Evolutionary conservation across 1,139 yeast species (phyloP).

Genomic region (Scheffersomyces titani): DNA sequence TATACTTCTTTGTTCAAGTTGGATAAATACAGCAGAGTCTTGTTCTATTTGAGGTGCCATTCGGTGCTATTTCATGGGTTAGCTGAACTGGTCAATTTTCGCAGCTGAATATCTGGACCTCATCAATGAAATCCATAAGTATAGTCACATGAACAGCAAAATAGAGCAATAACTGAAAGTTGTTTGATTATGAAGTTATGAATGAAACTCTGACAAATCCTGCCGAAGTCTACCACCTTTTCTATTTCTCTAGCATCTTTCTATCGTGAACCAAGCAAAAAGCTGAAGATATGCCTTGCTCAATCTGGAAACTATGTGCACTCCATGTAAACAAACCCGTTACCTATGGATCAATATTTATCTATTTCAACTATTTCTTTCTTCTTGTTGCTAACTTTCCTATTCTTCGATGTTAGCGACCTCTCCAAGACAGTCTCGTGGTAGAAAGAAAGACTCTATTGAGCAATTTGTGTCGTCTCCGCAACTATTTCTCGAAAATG

Average conservation of each 20-base stretch:
- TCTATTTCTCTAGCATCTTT: not conserved
- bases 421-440: conserved; percentile 16
- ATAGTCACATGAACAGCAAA: not conserved
- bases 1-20: too few relatives aligned
- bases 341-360: not conserved
- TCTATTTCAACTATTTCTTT: not conserved
- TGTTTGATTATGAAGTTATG: too few relatives aligned
- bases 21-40: not conserved
- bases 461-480: conserved; percentile 64
- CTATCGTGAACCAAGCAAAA: not conserved
- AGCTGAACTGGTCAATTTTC: not conserved
- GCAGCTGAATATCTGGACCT: not conserved
- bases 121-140: not conserved
- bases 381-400: not conserved
- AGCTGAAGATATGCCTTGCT: not conserved
- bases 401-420: not conserved
- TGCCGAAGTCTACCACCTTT: too few relatives aligned
- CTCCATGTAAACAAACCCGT: not conserved
- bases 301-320: not conserved
- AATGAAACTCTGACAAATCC: too few relatives aligned
- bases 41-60: not conserved
- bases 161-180: not conserved
- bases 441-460: conserved; percentile 62
- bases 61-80: not conserved
- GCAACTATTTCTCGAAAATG: conserved; percentile 64